Conservation (phyloP, 106 monocot species). For the Allium sativum region DNA sequence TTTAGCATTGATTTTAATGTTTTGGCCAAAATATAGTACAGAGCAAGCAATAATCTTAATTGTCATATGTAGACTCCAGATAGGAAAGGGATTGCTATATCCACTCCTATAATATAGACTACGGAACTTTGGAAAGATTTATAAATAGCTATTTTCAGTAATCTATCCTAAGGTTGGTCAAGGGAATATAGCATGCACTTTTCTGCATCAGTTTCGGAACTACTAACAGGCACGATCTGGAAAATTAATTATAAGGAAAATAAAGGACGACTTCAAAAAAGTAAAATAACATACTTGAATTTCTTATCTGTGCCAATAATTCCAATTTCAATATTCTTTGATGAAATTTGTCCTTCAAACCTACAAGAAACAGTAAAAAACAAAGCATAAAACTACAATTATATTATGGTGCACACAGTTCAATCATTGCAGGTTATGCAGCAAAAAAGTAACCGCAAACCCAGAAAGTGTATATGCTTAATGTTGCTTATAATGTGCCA, state of each 20-base stretch:
- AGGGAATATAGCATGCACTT: no score
- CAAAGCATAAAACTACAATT: not conserved
- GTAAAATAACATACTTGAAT: constrained; percentile 44
- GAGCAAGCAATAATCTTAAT: no score
- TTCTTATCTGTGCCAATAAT: constrained; percentile 68
- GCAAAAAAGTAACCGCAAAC: not conserved
- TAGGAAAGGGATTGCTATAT: no score
- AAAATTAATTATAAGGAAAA: not conserved
- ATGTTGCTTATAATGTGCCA: no score
- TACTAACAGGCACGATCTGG: no score
- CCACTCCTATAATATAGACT: not conserved
- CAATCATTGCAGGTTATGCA: not conserved
- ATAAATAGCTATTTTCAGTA: not conserved
- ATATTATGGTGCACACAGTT: not conserved
- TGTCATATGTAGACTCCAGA: no score
- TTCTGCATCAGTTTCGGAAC: no score
- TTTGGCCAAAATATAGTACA: no score
- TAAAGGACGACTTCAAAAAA: not conserved
- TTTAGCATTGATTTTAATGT: no score
- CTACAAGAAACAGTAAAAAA: constrained; percentile 21
- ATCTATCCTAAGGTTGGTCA: not conserved
- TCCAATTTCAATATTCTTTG: constrained; percentile 97
- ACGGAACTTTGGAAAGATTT: not conserved
- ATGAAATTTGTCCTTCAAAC: constrained; percentile 97
- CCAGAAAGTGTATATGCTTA: not conserved